phyloP scores from a whole-genome alignment of 352 stramenopile genomes.

The Globisporangium abappressorium region DNA sequence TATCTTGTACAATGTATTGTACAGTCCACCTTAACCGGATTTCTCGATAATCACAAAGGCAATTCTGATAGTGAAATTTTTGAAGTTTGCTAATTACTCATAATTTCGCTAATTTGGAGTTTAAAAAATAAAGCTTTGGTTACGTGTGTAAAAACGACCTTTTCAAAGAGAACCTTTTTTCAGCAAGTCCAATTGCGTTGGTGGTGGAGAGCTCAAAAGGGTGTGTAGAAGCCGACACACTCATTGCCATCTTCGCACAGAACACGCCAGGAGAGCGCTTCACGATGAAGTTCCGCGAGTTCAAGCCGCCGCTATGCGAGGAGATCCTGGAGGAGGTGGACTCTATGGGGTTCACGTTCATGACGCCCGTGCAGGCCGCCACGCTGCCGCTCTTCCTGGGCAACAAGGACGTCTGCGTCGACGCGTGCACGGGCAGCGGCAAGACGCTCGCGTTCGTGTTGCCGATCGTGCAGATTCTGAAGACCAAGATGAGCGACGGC shows the following conservation, averaged over 20 bases:
- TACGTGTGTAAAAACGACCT: no score
- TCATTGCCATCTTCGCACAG: neutral
- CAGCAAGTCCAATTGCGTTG: neutral
- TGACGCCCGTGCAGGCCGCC: slow-evolving; percentile 91
- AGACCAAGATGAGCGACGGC: slow-evolving; percentile 54
- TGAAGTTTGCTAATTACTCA: no score
- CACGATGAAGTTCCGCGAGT: slow-evolving; percentile 78
- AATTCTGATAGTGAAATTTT: no score
- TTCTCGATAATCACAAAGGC: no score
- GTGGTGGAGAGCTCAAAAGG: slow-evolving; percentile 10
- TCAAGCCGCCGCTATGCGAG: slow-evolving; percentile 71
- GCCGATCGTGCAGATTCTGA: slow-evolving; percentile 92
- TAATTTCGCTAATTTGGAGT: no score
- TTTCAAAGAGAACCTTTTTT: no score
- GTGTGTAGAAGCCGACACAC: neutral
- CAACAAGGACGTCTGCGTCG: slow-evolving; percentile 94
- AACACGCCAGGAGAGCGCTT: neutral
- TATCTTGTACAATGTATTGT: no score
- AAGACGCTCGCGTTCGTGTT: slow-evolving; percentile 96
- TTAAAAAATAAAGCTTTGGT: no score
- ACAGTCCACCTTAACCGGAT: no score
- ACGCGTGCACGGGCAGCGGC: slow-evolving; percentile 93
- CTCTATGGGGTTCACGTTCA: slow-evolving; percentile 82
- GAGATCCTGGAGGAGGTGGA: slow-evolving; percentile 72
- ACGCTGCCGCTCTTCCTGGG: slow-evolving; percentile 91